Conservation (phyloP, 495 filamentous ascomycete species). For the Niebla homalea region DNA sequence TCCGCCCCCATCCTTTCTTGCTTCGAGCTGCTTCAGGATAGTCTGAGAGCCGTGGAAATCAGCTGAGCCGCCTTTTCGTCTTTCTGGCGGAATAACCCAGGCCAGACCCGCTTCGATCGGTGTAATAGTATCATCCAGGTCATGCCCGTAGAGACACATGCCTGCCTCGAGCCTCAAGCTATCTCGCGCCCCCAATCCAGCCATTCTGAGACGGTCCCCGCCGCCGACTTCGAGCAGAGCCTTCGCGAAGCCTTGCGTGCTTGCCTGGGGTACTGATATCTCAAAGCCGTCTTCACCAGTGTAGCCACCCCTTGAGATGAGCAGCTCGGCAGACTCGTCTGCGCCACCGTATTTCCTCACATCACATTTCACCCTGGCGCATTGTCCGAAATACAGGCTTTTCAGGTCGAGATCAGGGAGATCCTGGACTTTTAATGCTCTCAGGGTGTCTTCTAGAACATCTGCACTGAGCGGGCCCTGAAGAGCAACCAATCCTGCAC, state of each 20-base stretch:
- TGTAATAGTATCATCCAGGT: constrained; percentile 78
- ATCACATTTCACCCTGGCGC: constrained; percentile 29
- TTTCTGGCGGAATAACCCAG: constrained; percentile 74
- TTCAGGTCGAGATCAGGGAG: constrained; percentile 48
- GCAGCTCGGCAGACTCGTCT: constrained; percentile 47
- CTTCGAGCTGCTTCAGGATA: constrained; percentile 56
- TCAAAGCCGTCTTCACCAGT: constrained; percentile 98
- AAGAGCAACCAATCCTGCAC: constrained; percentile 62
- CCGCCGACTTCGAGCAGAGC: constrained; percentile 50
- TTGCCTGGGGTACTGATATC: constrained; percentile 56
- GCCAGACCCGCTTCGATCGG: constrained; percentile 70
- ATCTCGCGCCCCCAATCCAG: constrained; percentile 83
- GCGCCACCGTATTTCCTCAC: constrained; percentile 38
- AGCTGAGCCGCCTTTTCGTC: constrained; percentile 39
- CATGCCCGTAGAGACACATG: constrained; percentile 98
- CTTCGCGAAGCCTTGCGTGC: constrained; percentile 37
- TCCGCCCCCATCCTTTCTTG: constrained; percentile 53
- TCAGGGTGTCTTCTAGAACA: constrained; percentile 46
- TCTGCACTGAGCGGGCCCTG: constrained; percentile 68
- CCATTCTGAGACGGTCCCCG: constrained; percentile 54
- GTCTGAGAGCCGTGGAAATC: constrained; percentile 63
- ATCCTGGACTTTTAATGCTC: constrained; percentile 26
- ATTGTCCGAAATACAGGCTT: constrained; percentile 69
- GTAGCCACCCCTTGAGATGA: constrained; percentile 82
- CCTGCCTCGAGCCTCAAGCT: constrained; percentile 88